Base-by-base conservation (phyloP, 805 yeast genomes). In the Tetrapisispora taiwanensis region DNA sequence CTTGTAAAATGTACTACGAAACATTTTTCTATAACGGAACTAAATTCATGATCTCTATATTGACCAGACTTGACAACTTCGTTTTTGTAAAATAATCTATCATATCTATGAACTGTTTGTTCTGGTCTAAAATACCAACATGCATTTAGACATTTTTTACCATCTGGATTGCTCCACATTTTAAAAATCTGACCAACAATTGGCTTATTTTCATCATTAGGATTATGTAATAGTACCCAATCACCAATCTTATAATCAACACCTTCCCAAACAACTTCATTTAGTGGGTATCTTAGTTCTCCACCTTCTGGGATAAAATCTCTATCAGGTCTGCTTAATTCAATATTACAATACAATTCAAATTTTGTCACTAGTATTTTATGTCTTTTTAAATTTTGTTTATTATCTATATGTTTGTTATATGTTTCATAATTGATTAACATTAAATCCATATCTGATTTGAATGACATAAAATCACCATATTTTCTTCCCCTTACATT, bases 71-170 rank as follows among this genome's bases (percentile, higher is more conserved):
- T 92, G 63, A 90, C 86, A 33, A 92, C 97, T 67, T 92, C 98
- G 59, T 92, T 89, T 54, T 82, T 87, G 66, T 84, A 86, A 62
- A 92, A 92, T 45, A 88, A 67, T 56, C 95, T 73, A 65, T 92
- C 97, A 37, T 74, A 82, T 53, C 94, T 76, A 63, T 92, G 98
- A 36, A 92, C 95, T 0, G 98, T 92, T 72, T 94, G 97, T 62
- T 92, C 97, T 1, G 98, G 96, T 53, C 97, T 78, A 58, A 86
- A 83, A 65, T 90, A 92, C 98, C 97, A 92, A 70, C 97, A 92
- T 30, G 85, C 95, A 60, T 90, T 90, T 58, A 90, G 75, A 79
- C 89, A 89, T 48, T 81, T 75, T 53, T 79, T 79, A 43, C 89
- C 94, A 52, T 88, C 92, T 15, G 71, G 69, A 13, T 72, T 69